Evolutionary conservation across 1,139 yeast species (phyloP), one percentile per base, ranked within the genome.

Genomic region (Yamadazyma spencermartinsiae): DNA sequence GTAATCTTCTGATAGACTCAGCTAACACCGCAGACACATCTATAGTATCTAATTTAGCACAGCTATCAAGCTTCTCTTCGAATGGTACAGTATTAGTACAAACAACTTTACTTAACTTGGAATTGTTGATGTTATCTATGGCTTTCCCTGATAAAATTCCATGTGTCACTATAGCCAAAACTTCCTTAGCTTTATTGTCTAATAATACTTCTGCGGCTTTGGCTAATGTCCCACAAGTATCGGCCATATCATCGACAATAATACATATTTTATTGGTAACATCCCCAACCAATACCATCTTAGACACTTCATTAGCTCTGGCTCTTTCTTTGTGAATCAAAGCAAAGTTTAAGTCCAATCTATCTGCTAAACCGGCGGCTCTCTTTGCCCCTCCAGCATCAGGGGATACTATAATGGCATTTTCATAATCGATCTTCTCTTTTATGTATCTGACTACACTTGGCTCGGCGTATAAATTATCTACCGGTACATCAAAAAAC

Each of bases 351-450:
- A 84, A 70, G 52, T 84, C 92, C 49, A 85, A 67, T 53, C 82
- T 79, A 52, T 84, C 94, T 3, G 92, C 92, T 41, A 84, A 68
- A 6, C 86, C 80, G 5, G 92, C 90, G 28, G 84, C 92, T 56
- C 94, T 73, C 59, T 85, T 85, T 18, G 92, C 92, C 42, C 92
- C 92, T 54, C 94, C 94, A 2, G 92, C 94, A 63, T 85, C 92
- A 1, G 92, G 92, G 1, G 90, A 83, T 9, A 84, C 86, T 43
- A 85, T 74, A 40, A 82, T 82, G 27, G 76, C 61, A 36, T 81
- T 76, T 23, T 70, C 60, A 38, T 62, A 62, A 36, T 66, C 55
- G 39, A 73, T 67, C 38, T 72, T 73, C 38, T 76, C 82, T 48
- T 70, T 77, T 48, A 85, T 82, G 60, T 83, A 85, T 50, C 83